Base-by-base conservation (phyloP, 1,139 yeast species). In the Zygosaccharomyces sapae region DNA sequence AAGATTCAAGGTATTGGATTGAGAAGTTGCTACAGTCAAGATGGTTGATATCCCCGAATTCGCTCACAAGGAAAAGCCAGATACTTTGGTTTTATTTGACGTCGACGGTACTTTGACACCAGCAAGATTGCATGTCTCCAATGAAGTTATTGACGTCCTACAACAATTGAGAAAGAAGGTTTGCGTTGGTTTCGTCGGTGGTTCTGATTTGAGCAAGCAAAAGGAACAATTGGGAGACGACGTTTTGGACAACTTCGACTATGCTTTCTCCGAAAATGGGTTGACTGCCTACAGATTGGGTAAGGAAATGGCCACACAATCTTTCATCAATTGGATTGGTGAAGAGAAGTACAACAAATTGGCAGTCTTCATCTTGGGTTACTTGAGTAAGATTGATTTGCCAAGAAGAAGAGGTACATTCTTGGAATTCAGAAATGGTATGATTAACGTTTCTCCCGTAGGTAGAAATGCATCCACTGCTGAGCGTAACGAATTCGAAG, bases 71-170 rank as follows among this genome's bases (percentile, higher is more conserved):
- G 69, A 68, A 58, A 59, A 63, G 39, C 75, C 75, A 56, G 70
- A 70, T 30, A 63, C 66, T 41, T 59, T 85, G 63, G 95, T 88
- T 57, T 80, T 92, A 55, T 92, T 92, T 72, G 99, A 92, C 66
- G 99, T 92, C 58, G 99, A 92, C 68, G 98, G 97, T 58, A 92
- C 99, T 50, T 79, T 92, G 70, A 92, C 98, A 41, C 98, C 97
- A 57, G 97, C 98, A 52, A 86, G 99, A 76, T 81, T 86, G 68
- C 72, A 65, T 46, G 73, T 87, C 63, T 83, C 96, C 42, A 85
- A 81, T 47, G 96, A 89, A 70, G 86, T 92, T 83, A 79, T 74
- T 65, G 70, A 78, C 55, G 74, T 86, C 46, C 79, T 92, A 62
- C 70, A 70, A 53, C 79, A 83, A 60, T 79, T 94, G 68, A 86